Evolutionary conservation across 441 rosid species (phyloP).

Genomic region (Lepidium campestre): DNA sequence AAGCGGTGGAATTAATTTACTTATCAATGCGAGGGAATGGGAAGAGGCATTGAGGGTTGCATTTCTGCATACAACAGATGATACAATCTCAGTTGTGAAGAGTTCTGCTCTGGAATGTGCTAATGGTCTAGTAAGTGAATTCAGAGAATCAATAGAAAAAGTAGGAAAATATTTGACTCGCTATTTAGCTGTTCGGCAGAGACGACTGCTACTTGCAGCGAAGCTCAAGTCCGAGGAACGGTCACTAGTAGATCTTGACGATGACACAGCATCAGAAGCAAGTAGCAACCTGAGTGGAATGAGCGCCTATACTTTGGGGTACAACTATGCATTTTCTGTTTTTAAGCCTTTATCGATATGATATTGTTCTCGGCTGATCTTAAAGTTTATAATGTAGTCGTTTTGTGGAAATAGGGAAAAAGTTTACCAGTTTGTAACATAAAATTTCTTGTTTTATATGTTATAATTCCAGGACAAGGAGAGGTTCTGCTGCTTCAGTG

Average conservation of each 20-base stretch:
- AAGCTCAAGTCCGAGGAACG: constrained; percentile 77
- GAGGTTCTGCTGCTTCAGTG: constrained; percentile 68
- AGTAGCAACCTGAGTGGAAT: constrained; percentile 90
- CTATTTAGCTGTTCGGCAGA: constrained; percentile 90
- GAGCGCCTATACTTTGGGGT: constrained; percentile 94
- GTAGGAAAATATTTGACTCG: constrained; percentile 90
- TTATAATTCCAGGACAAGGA: constrained; percentile 56
- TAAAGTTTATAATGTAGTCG: constrained; percentile 6
- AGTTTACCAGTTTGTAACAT: neutral
- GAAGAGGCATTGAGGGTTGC: constrained; percentile 89
- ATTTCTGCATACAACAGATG: constrained; percentile 58
- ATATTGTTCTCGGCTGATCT: neutral
- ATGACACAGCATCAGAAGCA: constrained; percentile 86
- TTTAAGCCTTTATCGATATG: neutral
- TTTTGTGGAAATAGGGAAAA: neutral
- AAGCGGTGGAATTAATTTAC: constrained; percentile 54
- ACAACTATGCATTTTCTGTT: constrained; percentile 15
- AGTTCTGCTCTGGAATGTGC: constrained; percentile 75
- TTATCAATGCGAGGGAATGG: constrained; percentile 86
- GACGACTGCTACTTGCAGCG: constrained; percentile 85
- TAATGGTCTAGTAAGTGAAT: constrained; percentile 50
- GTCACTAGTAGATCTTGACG: constrained; percentile 60
- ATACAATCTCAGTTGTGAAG: constrained; percentile 55
- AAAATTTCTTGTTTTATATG: neutral
- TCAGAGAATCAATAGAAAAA: constrained; percentile 74